Evolutionary conservation across 139 green algal genomes (phyloP).

Genomic region (Coelastrella sp.): DNA sequence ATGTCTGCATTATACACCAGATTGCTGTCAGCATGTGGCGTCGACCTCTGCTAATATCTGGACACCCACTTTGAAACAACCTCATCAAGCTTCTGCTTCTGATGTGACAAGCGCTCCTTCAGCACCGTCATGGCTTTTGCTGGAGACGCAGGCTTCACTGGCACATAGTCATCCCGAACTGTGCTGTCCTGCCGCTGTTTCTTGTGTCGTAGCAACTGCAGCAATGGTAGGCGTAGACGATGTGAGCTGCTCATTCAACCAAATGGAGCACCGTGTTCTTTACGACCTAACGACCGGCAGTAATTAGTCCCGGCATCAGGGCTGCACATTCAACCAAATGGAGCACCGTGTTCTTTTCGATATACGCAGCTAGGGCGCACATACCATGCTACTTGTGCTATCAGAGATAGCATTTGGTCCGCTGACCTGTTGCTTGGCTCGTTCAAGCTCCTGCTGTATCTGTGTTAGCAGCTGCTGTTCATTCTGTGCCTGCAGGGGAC

Average conservation of each 20-base stretch:
- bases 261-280: no score
- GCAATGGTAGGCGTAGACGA: no score
- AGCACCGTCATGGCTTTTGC: no score
- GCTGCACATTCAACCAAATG: no score
- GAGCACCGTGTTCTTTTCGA: no score
- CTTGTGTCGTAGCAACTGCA: not conserved
- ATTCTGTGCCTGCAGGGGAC: not conserved
- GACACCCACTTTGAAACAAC: not conserved
- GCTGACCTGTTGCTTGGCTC: not conserved
- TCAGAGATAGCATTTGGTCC: not conserved
- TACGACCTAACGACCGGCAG: no score
- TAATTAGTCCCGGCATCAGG: no score
- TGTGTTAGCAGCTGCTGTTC: constrained; percentile 1
- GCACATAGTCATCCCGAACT: not conserved
- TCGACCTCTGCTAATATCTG: not conserved
- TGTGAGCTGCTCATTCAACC: no score
- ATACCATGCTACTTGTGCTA: not conserved
- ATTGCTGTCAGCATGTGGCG: not conserved
- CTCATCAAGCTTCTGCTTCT: constrained; percentile 24
- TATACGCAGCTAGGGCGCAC: not conserved
- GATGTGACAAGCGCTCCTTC: no score
- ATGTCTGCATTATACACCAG: not conserved
- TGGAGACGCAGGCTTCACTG: no score
- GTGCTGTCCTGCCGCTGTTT: not conserved
- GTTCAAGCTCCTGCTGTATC: constrained; percentile 5